These are phyloP conservation scores for Sarocladium oryzae DNA, from an alignment of 2,329 filamentous ascomycete species.

Conservation along the genomic window DNA sequence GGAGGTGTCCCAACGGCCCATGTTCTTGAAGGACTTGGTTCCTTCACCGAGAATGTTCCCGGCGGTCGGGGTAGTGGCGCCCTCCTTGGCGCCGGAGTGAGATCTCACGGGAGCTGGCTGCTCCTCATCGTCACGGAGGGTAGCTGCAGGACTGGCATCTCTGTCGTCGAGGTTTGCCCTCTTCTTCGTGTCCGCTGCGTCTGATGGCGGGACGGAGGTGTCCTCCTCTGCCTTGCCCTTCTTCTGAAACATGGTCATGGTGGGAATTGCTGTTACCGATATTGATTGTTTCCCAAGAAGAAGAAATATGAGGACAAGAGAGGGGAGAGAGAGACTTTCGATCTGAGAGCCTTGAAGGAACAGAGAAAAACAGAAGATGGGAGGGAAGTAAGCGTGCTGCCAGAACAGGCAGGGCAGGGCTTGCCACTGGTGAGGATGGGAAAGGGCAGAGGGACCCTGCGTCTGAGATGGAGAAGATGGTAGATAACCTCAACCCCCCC, in stretches of 20 bases:
- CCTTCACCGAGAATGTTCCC: slow-evolving; percentile 24
- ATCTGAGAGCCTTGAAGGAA: background rate
- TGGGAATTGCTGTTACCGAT: background rate
- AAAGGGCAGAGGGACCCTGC: no score
- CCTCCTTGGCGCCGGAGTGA: background rate
- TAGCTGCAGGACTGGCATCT: slow-evolving; percentile 1
- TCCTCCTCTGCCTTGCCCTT: background rate
- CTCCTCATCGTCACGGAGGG: slow-evolving; percentile 3
- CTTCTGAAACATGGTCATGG: slow-evolving; percentile 2
- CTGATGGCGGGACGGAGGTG: background rate
- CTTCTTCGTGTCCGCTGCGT: slow-evolving; percentile 1
- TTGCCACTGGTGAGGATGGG: background rate
- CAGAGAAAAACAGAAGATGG: no score
- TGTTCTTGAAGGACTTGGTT: slow-evolving; percentile 26
- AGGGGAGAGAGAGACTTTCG: background rate
- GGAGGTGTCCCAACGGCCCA: slow-evolving; percentile 27
- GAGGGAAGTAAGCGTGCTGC: no score
- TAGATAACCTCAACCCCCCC: no score
- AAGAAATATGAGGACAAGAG: background rate
- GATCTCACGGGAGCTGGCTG: background rate
- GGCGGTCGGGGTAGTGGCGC: background rate
- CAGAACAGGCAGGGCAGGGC: no score
- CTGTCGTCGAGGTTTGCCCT: background rate
- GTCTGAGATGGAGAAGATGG: background rate
- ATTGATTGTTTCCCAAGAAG: no score